Evolutionary conservation across 805 yeast genomes (phyloP), one percentile per base, ranked within the genome.

Genomic region (Yarrowia sp.): DNA sequence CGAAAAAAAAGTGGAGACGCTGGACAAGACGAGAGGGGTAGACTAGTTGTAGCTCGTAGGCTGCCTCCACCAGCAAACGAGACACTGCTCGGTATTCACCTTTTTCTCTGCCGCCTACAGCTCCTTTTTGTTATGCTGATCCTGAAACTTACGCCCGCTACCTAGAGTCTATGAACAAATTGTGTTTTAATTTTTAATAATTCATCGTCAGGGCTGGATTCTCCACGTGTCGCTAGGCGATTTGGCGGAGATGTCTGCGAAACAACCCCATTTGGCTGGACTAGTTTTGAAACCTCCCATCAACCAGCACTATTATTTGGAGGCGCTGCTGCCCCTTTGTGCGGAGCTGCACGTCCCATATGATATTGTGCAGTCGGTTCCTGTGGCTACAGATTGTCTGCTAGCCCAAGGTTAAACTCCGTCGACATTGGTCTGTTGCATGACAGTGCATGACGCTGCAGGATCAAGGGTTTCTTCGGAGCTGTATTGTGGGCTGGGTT

Each of bases 341-440:
- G 53, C 38, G 7, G 38, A 5, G 41, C 55, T 51, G 58, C 58
- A 51, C 18, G 35, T 36, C 43, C 43, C 58, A 51, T 36, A 36
- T 51, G 58, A 51, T 38, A 51, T n/a, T 36, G 58, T 51, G 58
- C 58, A 50, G 57, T 36, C 43, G 43, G 58, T 51, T 51, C 58
- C 58, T 38, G 42, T 51, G 58, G 58, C 42, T 51, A 51, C 58
- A 51, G 17, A 51, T 51, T 51, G 55, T 48, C 41, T 17, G 51
- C n/a, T 28, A 13, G 39, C 10, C 42, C 35, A 51, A 36, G 31
- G 43, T 51, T 51, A 36, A 22, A 17, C 13, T 51, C 38, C 38
- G 7, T 51, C 42, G 58, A 51, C 43, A 51, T 51, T 51, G 58
- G 58, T n/a, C 58, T 8, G 22, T n/a, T 36, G 58, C 58, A 51